Evolutionary conservation across 768 basidiomycete species (phyloP), one percentile per base, ranked within the genome.

Genomic region (Kwoniella dendrophila): DNA sequence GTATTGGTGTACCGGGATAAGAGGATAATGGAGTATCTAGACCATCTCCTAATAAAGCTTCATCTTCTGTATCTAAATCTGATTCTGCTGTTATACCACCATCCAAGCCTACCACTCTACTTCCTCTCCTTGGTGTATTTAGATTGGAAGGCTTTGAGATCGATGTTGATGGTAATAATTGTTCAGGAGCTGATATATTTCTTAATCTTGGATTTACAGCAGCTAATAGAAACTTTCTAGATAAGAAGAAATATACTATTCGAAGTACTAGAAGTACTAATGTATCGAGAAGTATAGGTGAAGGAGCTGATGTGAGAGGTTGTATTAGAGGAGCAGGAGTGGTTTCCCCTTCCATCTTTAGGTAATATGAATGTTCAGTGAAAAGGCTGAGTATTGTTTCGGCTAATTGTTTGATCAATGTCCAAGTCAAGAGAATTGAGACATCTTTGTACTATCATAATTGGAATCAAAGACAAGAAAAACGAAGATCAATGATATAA

Each of bases 131-230:
- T 26, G 24, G 22, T 4, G 7, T 32, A 18, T 50, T 53, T n/a
- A n/a, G n/a, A n/a, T n/a, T n/a, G n/a, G n/a, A n/a, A n/a, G n/a
- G n/a, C n/a, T n/a, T n/a, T 27, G 43, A 38, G 8, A 51, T 8
- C 20, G 51, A 22, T 27, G 50, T 36, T 12, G 60, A 36, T 8
- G 55, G 62, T 12, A 63, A 26, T n/a, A 63, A 32, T 10, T 47
- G 26, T 33, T 72, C 69, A 1, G 66, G 57, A 26, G 69, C 66
- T 6, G 74, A 76, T 24, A 78, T 65, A 16, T 73, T 67, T 20
- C 71, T 67, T 2, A 78, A 51, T 2, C 75, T 74, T 0, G 75
- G 77, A 32, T 65, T 71, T 27, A 78, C 57, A 0, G 75, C 68
- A 16, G 66, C 61, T 14, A 63, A 56, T 4, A 78, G 71, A 66